A percentile compares a stretch with the other conserved stretches of the same genome.
Conservation (phyloP, 257 asterid species). For the Salvia miltiorrhiza region DNA sequence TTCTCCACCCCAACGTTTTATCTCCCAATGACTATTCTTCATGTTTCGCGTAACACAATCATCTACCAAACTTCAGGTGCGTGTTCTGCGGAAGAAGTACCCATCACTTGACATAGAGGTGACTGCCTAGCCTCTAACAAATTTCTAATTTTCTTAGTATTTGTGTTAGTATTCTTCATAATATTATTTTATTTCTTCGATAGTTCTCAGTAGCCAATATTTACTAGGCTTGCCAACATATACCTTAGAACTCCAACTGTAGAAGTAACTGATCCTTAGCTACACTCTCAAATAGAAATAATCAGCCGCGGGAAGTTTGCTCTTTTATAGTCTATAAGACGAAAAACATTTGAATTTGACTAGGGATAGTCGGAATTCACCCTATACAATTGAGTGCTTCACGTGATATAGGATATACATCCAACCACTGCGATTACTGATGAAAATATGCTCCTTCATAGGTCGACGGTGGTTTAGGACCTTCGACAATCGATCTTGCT, state of each 20-base stretch:
- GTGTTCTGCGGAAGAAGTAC: slow-evolving; percentile 3
- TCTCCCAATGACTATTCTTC: no score
- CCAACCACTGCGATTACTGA: background rate
- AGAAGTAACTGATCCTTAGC: background rate
- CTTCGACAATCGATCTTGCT: slow-evolving; percentile 73
- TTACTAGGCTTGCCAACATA: background rate
- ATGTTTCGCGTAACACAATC: background rate
- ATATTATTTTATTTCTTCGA: background rate
- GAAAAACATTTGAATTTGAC: background rate
- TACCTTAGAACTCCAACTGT: background rate
- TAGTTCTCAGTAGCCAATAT: background rate
- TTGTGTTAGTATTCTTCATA: background rate
- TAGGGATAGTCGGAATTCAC: background rate
- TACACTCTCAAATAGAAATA: slow-evolving; percentile 11
- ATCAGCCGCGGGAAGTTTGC: background rate
- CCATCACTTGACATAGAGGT: slow-evolving; percentile 15
- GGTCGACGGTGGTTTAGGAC: slow-evolving; percentile 97
- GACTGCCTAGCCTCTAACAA: background rate
- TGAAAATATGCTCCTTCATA: background rate
- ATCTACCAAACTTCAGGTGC: slow-evolving; percentile 2
- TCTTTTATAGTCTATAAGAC: background rate
- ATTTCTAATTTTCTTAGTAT: background rate
- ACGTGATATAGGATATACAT: background rate
- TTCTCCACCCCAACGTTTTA: background rate
- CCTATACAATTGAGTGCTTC: background rate